phyloP scores from a whole-genome alignment of 2,329 filamentous ascomycete genomes.

The Exophiala mesophila region DNA sequence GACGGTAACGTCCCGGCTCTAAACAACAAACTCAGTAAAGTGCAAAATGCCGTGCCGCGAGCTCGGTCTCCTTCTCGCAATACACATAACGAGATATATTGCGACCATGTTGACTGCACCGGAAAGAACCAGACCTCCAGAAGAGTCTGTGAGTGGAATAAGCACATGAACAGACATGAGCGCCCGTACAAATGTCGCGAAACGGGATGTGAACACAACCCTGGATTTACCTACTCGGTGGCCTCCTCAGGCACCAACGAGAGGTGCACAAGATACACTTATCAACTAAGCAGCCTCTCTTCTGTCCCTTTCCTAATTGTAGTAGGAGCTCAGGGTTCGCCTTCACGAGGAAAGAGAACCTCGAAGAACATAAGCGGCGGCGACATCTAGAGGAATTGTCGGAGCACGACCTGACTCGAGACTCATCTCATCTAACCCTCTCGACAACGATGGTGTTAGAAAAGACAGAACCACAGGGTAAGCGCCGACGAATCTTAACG shows the following conservation, averaged over 20 bases:
- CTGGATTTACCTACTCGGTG: slow-evolving; percentile 95
- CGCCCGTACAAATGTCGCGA: slow-evolving; percentile 82
- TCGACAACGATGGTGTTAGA: slow-evolving; percentile 1
- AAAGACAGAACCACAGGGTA: slow-evolving; percentile 6
- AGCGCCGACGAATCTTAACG: slow-evolving; percentile 10
- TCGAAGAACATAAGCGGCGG: slow-evolving; percentile 86
- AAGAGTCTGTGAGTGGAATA: slow-evolving; percentile 90
- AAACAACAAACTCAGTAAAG: neutral
- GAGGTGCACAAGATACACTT: slow-evolving; percentile 91
- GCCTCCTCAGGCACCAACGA: slow-evolving; percentile 80
- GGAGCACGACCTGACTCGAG: neutral
- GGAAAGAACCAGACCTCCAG: slow-evolving; percentile 63
- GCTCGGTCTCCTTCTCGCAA: slow-evolving; percentile 51
- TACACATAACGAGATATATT: slow-evolving; percentile 68
- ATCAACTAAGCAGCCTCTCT: slow-evolving; percentile 75
- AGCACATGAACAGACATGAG: slow-evolving; percentile 98
- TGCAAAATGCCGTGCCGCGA: slow-evolving; percentile 12
- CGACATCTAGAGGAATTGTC: slow-evolving; percentile 55
- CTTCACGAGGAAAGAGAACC: slow-evolving; percentile 88
- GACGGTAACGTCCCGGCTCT: slow-evolving; percentile 3
- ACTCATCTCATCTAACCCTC: neutral
- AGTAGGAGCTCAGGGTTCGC: slow-evolving; percentile 83
- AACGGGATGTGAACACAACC: slow-evolving; percentile 81
- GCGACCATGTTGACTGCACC: slow-evolving; percentile 64
- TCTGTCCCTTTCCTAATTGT: slow-evolving; percentile 77